Conservation (phyloP, 2,329 filamentous ascomycete species). For the Epicoccum sorghinum region DNA sequence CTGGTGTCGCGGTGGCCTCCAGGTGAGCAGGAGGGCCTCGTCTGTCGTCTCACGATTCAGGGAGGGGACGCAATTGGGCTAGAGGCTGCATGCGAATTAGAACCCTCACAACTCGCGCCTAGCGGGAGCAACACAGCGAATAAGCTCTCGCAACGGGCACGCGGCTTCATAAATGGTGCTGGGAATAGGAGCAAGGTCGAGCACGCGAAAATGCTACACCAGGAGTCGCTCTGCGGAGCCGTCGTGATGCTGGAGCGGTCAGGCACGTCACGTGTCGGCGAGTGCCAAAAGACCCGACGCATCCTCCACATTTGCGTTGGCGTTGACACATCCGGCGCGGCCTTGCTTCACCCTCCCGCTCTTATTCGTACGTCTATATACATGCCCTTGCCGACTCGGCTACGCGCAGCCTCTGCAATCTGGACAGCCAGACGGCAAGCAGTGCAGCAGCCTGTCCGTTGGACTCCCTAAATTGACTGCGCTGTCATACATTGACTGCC, state of each 20-base stretch:
- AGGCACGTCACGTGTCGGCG: conserved; percentile 19
- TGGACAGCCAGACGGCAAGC: neutral
- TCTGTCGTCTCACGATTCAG: conserved; percentile 34
- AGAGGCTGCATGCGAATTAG: conserved; percentile 43
- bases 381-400: neutral
- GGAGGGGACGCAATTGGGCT: conserved; percentile 42
- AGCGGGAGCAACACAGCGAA: conserved; percentile 34
- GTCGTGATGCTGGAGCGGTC: conserved; percentile 24
- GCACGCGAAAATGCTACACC: conserved; percentile 27
- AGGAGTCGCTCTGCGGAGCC: conserved; percentile 25
- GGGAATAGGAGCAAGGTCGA: neutral
- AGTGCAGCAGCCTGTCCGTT: neutral
- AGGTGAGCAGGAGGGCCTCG: conserved; percentile 30
- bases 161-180: conserved; percentile 17
- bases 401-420: neutral
- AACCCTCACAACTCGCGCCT: conserved; percentile 42
- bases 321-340: conserved; percentile 19
- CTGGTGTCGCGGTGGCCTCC: conserved; percentile 23
- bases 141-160: conserved; percentile 28
- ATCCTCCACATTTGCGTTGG: conserved; percentile 14
- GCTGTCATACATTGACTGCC: conserved; percentile 5
- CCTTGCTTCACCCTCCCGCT: conserved; percentile 15
- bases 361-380: conserved; percentile 17
- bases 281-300: conserved; percentile 13
- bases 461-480: neutral